A percentile compares a stretch with the other conserved stretches of the same genome.
Evolutionary conservation across 176 grass and related monocot species (phyloP).

Genomic region (Pontederia crassipes): DNA sequence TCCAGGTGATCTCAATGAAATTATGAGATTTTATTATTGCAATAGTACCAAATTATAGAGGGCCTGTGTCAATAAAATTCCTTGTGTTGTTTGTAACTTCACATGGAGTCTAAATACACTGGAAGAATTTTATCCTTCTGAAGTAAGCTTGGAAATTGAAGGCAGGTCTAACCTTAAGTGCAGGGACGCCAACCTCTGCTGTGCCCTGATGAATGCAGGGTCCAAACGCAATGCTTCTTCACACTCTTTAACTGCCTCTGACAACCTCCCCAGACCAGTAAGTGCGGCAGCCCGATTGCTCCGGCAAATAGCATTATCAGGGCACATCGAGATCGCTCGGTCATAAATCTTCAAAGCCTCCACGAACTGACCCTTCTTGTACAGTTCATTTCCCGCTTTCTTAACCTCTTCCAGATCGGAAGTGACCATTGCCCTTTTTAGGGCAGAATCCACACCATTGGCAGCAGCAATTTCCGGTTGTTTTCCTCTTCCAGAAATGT

Average conservation of each 20-base stretch:
- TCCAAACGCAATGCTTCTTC: constrained; percentile 76
- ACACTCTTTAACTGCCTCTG: constrained; percentile 78
- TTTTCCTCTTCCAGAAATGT: not conserved
- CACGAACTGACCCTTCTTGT: constrained; percentile 62
- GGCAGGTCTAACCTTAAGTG: constrained; percentile 39
- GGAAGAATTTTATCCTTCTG: too few species aligned
- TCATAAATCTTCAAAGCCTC: constrained; percentile 80
- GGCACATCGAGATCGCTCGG: constrained; percentile 61
- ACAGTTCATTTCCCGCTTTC: constrained; percentile 72
- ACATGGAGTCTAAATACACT: too few species aligned
- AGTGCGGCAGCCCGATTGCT: constrained; percentile 91
- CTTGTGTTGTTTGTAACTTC: too few species aligned
- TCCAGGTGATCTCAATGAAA: too few species aligned
- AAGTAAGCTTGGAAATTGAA: too few species aligned
- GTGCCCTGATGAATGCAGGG: constrained; percentile 64
- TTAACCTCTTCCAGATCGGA: constrained; percentile 88
- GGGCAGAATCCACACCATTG: constrained; percentile 33
- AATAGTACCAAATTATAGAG: too few species aligned
- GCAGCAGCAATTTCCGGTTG: not conserved
- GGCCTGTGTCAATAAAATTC: too few species aligned
- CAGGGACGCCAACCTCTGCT: constrained; percentile 72
- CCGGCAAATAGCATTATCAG: constrained; percentile 66
- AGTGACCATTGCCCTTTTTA: constrained; percentile 45
- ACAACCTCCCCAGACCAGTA: constrained; percentile 54
- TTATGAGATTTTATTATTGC: too few species aligned